Evolutionary conservation across 164 flowering plant species (phyloP), one percentile per base, ranked within the genome.

Genomic region (Annona cherimola): DNA sequence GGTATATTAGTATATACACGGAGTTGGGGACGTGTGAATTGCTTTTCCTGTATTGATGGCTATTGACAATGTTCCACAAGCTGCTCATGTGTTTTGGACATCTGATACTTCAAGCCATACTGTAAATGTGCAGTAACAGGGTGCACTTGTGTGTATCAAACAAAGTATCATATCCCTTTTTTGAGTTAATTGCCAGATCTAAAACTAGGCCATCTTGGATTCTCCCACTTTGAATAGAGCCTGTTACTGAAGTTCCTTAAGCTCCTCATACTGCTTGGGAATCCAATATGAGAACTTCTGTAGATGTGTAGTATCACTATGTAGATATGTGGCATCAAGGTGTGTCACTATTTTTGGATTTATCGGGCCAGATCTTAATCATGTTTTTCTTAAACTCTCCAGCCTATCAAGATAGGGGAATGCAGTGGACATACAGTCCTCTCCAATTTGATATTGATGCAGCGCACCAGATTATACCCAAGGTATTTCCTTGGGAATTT

Each of bases 371-470:
- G 57, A 50, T 50, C 14, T 42, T 66, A 61, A 45, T 41, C 59
- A 60, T n/a, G 18, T 45, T 42, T 60, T 2, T 73, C 72, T 77
- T 68, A 4, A 35, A 68, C 55, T 74, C 16, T 68, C 42, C 91
- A 92, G 97, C 65, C 45, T 74, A 12, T 68, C 42, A 90, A 92
- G 97, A 76, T 65, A 73, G 70, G 66, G 76, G 76, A 71, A 18
- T 57, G 42, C 79, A 68, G 70, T 71, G 61, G 67, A 61, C 65
- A 3, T 76, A 76, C 76, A 76, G 83, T 46, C 84, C 84, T 6
- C 74, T 80, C 67, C 76, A 67, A 55, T 84, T 93, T 79, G 93
- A 90, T 80, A 76, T 84, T 75, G 90, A 86, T 54, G 85, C 88
- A 73, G 86, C 83, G 67, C 93, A 93, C 72, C 74, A 43, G 55